Percentiles rank a stretch among this genome's conserved stretches.
Conservation (phyloP, 2,329 filamentous ascomycete genomes). For the Pseudofabraea citricarpa region DNA sequence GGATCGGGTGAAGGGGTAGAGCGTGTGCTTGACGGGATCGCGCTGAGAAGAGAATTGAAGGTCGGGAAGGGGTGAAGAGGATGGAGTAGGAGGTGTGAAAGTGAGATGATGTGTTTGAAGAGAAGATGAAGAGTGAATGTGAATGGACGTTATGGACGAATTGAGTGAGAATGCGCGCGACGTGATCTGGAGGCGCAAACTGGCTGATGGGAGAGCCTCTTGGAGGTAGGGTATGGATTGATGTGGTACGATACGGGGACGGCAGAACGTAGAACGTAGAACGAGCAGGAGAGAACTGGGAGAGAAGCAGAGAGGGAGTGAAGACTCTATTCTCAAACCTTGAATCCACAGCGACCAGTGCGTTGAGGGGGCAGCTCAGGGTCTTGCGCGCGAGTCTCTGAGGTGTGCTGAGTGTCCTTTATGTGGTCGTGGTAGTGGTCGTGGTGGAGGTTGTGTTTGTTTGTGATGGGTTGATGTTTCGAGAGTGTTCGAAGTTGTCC, state of each 20-base stretch:
- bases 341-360: slow-evolving; percentile 22
- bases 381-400: slow-evolving; percentile 4
- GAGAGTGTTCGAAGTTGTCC: not conserved
- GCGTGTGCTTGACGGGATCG: slow-evolving; percentile 28
- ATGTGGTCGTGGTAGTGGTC: not conserved
- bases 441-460: not conserved
- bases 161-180: slow-evolving; percentile 9
- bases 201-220: slow-evolving; percentile 24
- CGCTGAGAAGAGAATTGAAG: slow-evolving; percentile 26
- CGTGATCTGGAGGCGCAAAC: too few species aligned
- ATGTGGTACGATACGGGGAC: not conserved
- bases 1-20: slow-evolving; percentile 26
- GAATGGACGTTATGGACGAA: slow-evolving; percentile 2
- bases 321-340: slow-evolving; percentile 32
- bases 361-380: slow-evolving; percentile 9
- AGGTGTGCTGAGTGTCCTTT: slow-evolving; percentile 1
- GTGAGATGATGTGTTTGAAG: slow-evolving; percentile 21
- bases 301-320: slow-evolving; percentile 26
- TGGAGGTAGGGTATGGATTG: too few species aligned
- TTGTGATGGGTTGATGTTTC: not conserved
- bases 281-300: slow-evolving; percentile 15
- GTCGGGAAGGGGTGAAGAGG: slow-evolving; percentile 26
- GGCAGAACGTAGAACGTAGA: not conserved
- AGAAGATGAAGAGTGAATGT: slow-evolving; percentile 20
- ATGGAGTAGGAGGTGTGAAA: slow-evolving; percentile 30